A percentile compares a stretch with the other conserved stretches of the same genome.
Conservation (phyloP, 2,329 filamentous ascomycete genomes). For the Diaporthe citri region DNA sequence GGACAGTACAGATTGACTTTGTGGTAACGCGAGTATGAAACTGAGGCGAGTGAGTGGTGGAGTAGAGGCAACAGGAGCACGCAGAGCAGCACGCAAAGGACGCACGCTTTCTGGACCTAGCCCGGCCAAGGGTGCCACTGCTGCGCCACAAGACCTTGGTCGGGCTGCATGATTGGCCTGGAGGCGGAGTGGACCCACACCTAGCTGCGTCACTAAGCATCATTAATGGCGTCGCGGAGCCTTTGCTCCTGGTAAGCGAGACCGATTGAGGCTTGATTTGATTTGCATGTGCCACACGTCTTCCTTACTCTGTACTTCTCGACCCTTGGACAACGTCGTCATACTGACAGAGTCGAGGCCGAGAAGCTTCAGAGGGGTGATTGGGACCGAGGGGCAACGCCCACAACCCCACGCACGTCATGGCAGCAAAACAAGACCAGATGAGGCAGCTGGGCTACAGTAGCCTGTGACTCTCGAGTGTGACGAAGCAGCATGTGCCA, state of each 20-base stretch:
- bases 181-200: not conserved
- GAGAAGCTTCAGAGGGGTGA: not conserved
- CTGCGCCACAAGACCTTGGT: conserved; percentile 17
- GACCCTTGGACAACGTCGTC: conserved; percentile 17
- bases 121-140: not conserved
- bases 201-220: conserved; percentile 14
- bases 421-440: not conserved
- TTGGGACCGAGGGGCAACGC: not conserved
- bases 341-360: conserved; percentile 13
- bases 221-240: not conserved
- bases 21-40: conserved; percentile 9
- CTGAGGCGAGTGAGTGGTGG: not conserved
- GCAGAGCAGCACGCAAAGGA: not conserved
- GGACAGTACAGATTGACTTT: not conserved
- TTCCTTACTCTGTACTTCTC: not conserved
- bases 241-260: conserved; percentile 14
- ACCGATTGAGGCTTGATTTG: conserved; percentile 9
- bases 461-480: not conserved
- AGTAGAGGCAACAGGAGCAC: too few species aligned
- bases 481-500: conserved; percentile 20
- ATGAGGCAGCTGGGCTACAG: conserved; percentile 11
- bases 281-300: conserved; percentile 21
- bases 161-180: not conserved
- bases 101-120: not conserved
- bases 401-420: conserved; percentile 30